Evolutionary conservation across 176 grass and related monocot species (phyloP), one percentile per base, ranked within the genome.

Genomic region (Eragrostis nindensis): DNA sequence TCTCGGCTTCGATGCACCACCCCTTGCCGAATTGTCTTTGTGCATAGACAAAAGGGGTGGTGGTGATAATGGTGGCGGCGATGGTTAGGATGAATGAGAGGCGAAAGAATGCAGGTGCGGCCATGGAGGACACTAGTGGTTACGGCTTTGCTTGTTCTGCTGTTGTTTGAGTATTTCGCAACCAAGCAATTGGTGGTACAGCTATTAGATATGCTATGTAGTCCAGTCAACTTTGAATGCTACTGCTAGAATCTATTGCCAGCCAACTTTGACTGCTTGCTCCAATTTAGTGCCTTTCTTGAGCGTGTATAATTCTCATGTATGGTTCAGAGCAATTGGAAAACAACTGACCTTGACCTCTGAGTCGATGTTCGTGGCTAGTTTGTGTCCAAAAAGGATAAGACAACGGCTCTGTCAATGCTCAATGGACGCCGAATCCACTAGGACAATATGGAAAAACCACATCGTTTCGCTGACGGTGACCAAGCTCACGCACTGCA

Each of bases 1-100:
- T 86, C 50, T 82, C 85, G 8, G 38, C 3, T 3, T 22, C 8
- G 14, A 83, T 55, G 80, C 80, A 83, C n/a, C n/a, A n/a, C 29
- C 43, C 71, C 4, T 13, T 48, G 14, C 12, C 32, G 6, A 16
- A 3, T 9, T 14, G 1, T 40, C 10, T 18, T 43, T 27, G 13
- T 4, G 43, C 68, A 15, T 1, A 47, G 43, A 27, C 24, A 53
- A 30, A 73, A 3, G 15, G 19, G 9, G 15, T 26, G 5, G 29
- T 21, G 18, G 2, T 19, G 17, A 22, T 4, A 11, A 18, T 22
- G 9, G 65, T 19, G 19, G 53, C 7, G 9, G 38, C 22, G 19
- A 43, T 68, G 21, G 38, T 12, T 68, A 42, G 39, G 18, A 68
- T 42, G 65, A 68, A 22, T 13, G 38, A 13, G 65, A 68, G 38